Percentiles rank a stretch among this genome's conserved stretches.
phyloP scores from a whole-genome alignment of 768 basidiomycete genomes.

The Flagelloscypha sp. region DNA sequence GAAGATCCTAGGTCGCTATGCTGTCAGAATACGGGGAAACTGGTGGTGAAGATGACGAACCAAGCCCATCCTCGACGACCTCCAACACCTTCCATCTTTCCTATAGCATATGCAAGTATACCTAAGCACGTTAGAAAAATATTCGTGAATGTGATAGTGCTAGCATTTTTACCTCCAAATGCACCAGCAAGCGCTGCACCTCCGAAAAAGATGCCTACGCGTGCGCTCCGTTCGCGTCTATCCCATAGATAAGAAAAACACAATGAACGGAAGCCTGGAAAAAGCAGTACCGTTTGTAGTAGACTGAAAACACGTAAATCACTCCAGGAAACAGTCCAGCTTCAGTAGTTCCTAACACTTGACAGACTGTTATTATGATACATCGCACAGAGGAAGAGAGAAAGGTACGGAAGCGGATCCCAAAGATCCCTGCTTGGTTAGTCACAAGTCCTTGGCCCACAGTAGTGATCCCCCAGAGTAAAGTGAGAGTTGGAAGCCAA shows the following conservation, averaged over 20 bases:
- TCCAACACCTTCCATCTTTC: constrained; percentile 54
- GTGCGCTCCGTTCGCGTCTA: constrained; percentile 50
- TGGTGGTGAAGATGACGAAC: constrained; percentile 22
- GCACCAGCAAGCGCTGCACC: constrained; percentile 57
- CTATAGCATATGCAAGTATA: constrained; percentile 50
- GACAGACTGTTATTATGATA: background rate
- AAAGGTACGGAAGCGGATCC: constrained; percentile 44
- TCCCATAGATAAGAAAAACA: constrained; percentile 1
- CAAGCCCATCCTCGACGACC: constrained; percentile 56
- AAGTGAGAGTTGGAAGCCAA: constrained; percentile 54
- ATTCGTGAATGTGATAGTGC: background rate
- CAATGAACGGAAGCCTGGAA: background rate
- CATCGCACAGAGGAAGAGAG: background rate
- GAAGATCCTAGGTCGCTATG: constrained; percentile 59
- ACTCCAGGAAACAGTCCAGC: constrained; percentile 56
- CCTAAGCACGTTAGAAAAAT: constrained; percentile 22
- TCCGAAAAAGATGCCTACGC: constrained; percentile 56
- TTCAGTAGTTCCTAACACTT: constrained; percentile 50
- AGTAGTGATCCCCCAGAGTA: constrained; percentile 50
- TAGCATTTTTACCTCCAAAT: constrained; percentile 38
- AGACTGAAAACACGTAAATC: constrained; percentile 51
- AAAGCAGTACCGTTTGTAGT: constrained; percentile 35
- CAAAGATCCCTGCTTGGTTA: constrained; percentile 45
- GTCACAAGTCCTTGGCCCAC: constrained; percentile 47
- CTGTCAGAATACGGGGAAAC: no score